phyloP scores from a whole-genome alignment of 208 protist species.

The Trypanosoma caninum region DNA sequence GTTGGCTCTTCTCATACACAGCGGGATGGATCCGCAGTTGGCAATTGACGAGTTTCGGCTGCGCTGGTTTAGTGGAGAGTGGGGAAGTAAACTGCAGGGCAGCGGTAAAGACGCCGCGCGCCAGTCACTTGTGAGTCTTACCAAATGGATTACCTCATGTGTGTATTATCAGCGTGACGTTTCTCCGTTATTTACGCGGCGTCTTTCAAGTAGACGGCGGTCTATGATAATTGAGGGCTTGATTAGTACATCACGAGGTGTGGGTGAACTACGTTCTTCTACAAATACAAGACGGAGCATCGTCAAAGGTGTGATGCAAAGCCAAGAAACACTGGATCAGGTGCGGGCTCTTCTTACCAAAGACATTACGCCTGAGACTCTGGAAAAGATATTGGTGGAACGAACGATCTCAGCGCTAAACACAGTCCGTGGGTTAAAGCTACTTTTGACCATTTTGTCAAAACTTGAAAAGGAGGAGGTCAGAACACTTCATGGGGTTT shows the following conservation, averaged over 20 bases:
- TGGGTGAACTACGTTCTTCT: conserved; percentile 56
- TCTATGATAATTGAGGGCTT: conserved; percentile 34
- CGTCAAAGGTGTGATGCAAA: conserved; percentile 39
- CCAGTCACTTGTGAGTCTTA: conserved; percentile 52
- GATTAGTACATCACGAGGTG: conserved; percentile 43
- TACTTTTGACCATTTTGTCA: conserved; percentile 37
- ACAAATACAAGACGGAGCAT: conserved; percentile 61
- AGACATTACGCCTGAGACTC: conserved; percentile 35
- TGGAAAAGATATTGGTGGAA: conserved; percentile 63
- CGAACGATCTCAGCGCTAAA: conserved; percentile 55
- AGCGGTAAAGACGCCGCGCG: conserved; percentile 47
- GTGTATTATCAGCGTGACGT: conserved; percentile 36
- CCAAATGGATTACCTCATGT: conserved; percentile 61
- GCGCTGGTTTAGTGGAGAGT: conserved; percentile 87
- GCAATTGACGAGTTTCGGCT: conserved; percentile 82
- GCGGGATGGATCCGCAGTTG: conserved; percentile 51
- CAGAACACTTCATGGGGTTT: conserved; percentile 18
- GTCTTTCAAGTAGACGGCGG: conserved; percentile 28
- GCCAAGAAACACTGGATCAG: conserved; percentile 70
- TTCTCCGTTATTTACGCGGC: conserved; percentile 21
- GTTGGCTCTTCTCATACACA: conserved; percentile 78
- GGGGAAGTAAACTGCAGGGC: conserved; percentile 78
- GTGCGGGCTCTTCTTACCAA: conserved; percentile 61
- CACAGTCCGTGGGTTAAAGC: conserved; percentile 46
- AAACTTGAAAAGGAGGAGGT: conserved; percentile 13